These are phyloP conservation scores for Zygosaccharomyces kombuchaensis DNA, from an alignment of 805 yeast species.

Conservation along the genomic window DNA sequence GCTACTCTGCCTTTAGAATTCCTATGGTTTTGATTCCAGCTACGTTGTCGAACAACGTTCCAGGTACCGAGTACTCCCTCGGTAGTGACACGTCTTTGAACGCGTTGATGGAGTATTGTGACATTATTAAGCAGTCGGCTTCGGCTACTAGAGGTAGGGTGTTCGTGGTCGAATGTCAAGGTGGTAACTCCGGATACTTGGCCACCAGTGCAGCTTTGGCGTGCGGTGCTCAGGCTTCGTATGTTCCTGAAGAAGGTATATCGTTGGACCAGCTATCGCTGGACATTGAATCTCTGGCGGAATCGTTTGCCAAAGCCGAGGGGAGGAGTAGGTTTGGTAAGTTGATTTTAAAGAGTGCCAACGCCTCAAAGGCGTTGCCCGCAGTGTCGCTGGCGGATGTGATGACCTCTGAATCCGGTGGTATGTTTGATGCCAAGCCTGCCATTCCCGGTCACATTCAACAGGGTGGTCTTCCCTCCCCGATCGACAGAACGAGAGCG, in stretches of 20 bases:
- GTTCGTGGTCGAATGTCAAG: slow-evolving; percentile 79
- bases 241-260: slow-evolving; percentile 71
- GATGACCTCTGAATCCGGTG: slow-evolving; percentile 54
- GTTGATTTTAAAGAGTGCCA: slow-evolving; percentile 60
- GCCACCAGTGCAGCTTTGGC: slow-evolving; percentile 66
- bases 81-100: slow-evolving; percentile 76
- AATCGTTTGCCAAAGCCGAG: slow-evolving; percentile 53
- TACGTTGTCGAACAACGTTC: slow-evolving; percentile 74
- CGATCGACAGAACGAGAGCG: slow-evolving; percentile 74
- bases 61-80: slow-evolving; percentile 74
- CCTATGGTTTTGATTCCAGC: slow-evolving; percentile 80
- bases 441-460: slow-evolving; percentile 87
- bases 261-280: slow-evolving; percentile 55
- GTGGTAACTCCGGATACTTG: slow-evolving; percentile 78
- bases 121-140: slow-evolving; percentile 74
- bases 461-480: slow-evolving; percentile 75
- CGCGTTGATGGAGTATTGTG: slow-evolving; percentile 67
- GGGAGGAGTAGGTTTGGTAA: slow-evolving; percentile 70
- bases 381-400: slow-evolving; percentile 70
- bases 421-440: slow-evolving; percentile 69
- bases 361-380: slow-evolving; percentile 65
- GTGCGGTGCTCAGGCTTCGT: slow-evolving; percentile 69
- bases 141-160: slow-evolving; percentile 73
- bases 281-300: slow-evolving; percentile 59
- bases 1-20: slow-evolving; percentile 67